These are phyloP conservation scores for Solanum tarapatanum DNA, from an alignment of 257 asterid species.

Conservation along the genomic window DNA sequence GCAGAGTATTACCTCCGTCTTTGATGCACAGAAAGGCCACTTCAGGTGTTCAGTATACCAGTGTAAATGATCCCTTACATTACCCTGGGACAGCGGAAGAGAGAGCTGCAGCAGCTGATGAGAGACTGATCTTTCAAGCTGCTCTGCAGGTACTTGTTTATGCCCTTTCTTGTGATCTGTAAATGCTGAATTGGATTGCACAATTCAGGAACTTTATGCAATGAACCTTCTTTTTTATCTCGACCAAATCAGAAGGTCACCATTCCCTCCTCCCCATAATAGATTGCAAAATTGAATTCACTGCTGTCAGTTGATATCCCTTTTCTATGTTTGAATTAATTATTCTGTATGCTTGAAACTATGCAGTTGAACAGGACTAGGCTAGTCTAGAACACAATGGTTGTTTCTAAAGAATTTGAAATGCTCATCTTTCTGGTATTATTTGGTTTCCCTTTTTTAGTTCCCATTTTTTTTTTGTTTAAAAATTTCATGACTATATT, in stretches of 20 bases:
- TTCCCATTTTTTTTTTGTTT: not conserved
- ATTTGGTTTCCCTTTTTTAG: not conserved
- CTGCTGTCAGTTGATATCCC: not conserved
- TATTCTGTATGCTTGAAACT: not conserved
- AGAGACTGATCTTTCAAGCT: conserved; percentile 80
- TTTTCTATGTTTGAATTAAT: not conserved
- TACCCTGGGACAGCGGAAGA: conserved; percentile 61
- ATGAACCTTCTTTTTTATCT: not conserved
- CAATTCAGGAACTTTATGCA: not conserved
- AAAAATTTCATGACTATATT: not conserved
- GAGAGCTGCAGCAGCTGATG: conserved; percentile 64
- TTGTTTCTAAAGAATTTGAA: not conserved
- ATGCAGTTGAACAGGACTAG: not conserved
- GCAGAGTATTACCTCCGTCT: conserved; percentile 50
- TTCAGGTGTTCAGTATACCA: conserved; percentile 24
- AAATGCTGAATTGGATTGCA: not conserved
- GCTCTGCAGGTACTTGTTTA: conserved; percentile 75
- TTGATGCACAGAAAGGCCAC: conserved; percentile 34
- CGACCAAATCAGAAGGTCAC: not conserved
- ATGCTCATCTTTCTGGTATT: not conserved
- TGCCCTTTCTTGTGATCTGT: not conserved
- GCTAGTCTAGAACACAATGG: not conserved
- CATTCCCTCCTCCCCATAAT: not conserved
- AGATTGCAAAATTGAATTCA: not conserved
- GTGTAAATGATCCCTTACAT: conserved; percentile 37